Percentiles rank a stretch among this genome's conserved stretches.
Conservation (phyloP, 2,329 filamentous ascomycete genomes). For the Pyricularia pennisetigena region DNA sequence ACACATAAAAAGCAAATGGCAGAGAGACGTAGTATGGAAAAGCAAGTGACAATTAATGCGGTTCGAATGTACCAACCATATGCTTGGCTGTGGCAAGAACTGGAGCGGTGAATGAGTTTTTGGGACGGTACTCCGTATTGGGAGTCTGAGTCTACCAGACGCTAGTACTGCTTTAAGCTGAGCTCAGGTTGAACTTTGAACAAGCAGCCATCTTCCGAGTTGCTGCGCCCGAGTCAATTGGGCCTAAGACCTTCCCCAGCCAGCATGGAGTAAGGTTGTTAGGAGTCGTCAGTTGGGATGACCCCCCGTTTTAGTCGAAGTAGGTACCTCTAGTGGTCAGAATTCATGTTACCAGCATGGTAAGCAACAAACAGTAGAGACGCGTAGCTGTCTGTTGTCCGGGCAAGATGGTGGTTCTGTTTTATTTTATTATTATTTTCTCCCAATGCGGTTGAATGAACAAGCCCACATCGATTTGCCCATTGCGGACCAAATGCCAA, state of each 20-base stretch:
- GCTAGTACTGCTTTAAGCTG: background rate
- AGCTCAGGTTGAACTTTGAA: background rate
- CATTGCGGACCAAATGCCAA: background rate
- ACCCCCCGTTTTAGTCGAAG: background rate
- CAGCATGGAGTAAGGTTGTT: background rate
- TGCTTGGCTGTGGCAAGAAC: background rate
- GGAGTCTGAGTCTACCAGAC: background rate
- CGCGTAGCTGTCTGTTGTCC: background rate
- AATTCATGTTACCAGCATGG: background rate
- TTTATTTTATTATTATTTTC: background rate
- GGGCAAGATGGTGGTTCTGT: background rate
- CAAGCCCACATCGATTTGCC: background rate
- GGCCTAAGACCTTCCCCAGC: background rate
- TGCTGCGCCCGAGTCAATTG: background rate
- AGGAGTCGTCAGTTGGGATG: background rate
- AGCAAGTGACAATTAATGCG: background rate
- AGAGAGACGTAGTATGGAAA: background rate
- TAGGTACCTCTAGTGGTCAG: background rate
- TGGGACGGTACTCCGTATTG: background rate
- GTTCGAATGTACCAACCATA: background rate
- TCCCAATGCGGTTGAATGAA: background rate
- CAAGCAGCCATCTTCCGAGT: background rate
- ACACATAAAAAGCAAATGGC: background rate
- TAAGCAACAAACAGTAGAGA: background rate
- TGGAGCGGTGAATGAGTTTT: background rate